Evolutionary conservation across 2,329 filamentous ascomycete species (phyloP), one percentile per base, ranked within the genome.

Genomic region (Alternaria conjuncta): DNA sequence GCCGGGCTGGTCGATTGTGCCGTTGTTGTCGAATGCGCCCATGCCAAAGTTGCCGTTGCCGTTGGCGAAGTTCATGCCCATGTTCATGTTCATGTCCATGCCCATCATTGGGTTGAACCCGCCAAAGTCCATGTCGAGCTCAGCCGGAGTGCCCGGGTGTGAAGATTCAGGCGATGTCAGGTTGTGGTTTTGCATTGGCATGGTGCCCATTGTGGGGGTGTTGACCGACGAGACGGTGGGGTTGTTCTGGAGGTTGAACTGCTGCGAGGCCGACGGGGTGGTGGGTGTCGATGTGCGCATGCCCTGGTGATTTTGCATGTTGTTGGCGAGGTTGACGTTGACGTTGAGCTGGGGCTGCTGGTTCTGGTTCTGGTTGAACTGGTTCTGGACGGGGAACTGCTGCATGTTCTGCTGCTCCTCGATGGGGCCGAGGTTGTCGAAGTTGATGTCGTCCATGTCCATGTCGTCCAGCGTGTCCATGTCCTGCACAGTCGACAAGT

Each of bases 221-320:
- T 97, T 98, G 59, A 97, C 95, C 4, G 94, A 97, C 4, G 96
- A 99, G 18, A 98, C 95, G 1, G 94, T 97, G 15, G 95, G 95
- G 79, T 97, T 97, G 79, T 97, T 93, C 78, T 94, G 91, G 70
- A 97, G 89, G 54, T 90, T 90, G 74, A 95, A 93, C 58, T 80
- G 81, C 64, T 83, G 82, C 44, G 86, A 84, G 50, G 90, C 88
- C 25, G 92, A 90, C 3, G 95, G 95, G 1, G 95, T 97, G 5
- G 92, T 89, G 1, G 94, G 95, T 67, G 94, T 93, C 5, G 94
- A 96, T 10, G 90, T 92, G 61, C 93, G 90, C 63, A 97, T 87
- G 13, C 91, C 93, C 77, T 96, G 90, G 75, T 92, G 92, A 25
- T 83, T 84, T 74, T 88, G 87, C 76, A 84, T 84, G 10, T 88